These are phyloP conservation scores for Sphaerulina populicola DNA, from an alignment of 2,329 filamentous ascomycete species.

Conservation along the genomic window DNA sequence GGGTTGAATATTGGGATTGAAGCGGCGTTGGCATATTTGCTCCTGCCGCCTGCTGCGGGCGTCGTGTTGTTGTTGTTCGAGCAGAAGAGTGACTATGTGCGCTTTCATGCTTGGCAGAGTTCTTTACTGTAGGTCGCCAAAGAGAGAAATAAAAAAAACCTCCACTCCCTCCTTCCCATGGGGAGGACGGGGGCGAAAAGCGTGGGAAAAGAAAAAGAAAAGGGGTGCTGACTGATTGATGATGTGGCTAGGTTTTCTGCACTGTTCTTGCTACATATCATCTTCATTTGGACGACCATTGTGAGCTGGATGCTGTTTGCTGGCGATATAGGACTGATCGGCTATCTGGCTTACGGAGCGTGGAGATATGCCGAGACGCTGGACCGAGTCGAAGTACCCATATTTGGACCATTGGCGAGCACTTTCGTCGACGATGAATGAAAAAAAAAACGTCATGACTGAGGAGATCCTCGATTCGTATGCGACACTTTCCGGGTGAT, in stretches of 20 bases:
- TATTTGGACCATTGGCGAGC: constrained; percentile 77
- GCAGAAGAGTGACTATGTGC: constrained; percentile 92
- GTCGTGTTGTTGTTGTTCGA: constrained; percentile 78
- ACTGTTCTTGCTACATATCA: constrained; percentile 66
- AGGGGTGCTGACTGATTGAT: constrained; percentile 5
- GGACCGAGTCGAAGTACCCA: constrained; percentile 70
- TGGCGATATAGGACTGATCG: constrained; percentile 67
- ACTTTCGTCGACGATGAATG: constrained; percentile 84
- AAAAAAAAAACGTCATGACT: not conserved
- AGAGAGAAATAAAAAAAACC: too few relatives aligned
- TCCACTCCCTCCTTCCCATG: too few relatives aligned
- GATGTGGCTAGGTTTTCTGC: constrained; percentile 21
- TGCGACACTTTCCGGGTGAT: too few relatives aligned
- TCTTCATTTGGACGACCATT: constrained; percentile 77
- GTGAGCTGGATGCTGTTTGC: constrained; percentile 77
- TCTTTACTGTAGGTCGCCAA: constrained; percentile 20
- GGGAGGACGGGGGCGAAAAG: too few relatives aligned
- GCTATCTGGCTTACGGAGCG: constrained; percentile 65
- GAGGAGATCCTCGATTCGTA: too few relatives aligned
- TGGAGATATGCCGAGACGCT: constrained; percentile 70
- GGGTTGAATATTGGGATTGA: constrained; percentile 82
- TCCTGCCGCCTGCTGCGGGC: constrained; percentile 75
- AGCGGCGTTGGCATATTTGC: constrained; percentile 79
- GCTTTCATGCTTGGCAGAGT: constrained; percentile 91
- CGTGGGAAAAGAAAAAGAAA: too few relatives aligned